Conservation (phyloP, 768 basidiomycete genomes). For the Agaricus sinodeliciosus region DNA sequence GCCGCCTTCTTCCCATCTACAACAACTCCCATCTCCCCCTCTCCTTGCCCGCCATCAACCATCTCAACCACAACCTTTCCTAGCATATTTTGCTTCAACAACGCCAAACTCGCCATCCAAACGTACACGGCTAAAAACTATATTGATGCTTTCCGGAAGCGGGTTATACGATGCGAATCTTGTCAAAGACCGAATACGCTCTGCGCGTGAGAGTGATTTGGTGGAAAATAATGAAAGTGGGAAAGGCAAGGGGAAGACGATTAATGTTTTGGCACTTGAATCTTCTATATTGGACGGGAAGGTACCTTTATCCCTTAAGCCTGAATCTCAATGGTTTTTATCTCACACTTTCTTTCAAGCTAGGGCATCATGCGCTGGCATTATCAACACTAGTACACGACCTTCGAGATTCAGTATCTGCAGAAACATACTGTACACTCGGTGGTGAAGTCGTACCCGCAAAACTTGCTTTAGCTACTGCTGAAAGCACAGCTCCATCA, state of each 20-base stretch:
- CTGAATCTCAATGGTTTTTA: neutral
- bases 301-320: constrained; percentile 32
- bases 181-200: constrained; percentile 30
- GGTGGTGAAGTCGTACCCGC: constrained; percentile 69
- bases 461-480: constrained; percentile 46
- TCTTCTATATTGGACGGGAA: constrained; percentile 74
- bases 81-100: constrained; percentile 76
- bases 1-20: constrained; percentile 30
- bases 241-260: constrained; percentile 19
- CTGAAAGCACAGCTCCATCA: constrained; percentile 19
- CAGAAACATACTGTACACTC: constrained; percentile 81
- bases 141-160: constrained; percentile 80
- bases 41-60: constrained; percentile 5
- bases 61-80: constrained; percentile 35
- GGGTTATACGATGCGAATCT: constrained; percentile 51
- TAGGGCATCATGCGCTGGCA: constrained; percentile 51
- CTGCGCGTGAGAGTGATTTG: neutral
- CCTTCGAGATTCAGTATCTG: constrained; percentile 67
- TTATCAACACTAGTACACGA: constrained; percentile 62
- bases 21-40: constrained; percentile 19
- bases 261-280: constrained; percentile 61
- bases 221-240: neutral
- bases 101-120: constrained; percentile 77
- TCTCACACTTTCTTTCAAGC: constrained; percentile 14
- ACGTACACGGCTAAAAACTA: constrained; percentile 61